These are phyloP conservation scores for Populus tremula DNA, from an alignment of 345 rosid species.

Conservation along the genomic window DNA sequence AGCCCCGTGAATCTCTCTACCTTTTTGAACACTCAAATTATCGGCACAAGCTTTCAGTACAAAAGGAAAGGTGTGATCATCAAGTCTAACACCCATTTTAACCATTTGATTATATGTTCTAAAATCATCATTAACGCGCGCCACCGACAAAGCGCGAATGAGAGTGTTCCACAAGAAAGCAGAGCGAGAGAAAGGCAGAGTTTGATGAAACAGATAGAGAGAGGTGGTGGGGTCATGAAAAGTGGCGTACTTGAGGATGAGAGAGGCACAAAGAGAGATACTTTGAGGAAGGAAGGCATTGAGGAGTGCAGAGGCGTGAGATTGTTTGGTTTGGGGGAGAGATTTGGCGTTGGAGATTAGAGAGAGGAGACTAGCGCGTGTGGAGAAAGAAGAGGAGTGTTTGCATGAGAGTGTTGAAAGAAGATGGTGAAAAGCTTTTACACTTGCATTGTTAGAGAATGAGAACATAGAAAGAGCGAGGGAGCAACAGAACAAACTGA, in stretches of 20 bases:
- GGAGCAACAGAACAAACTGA: too few species aligned
- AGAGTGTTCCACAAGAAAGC: conserved; percentile 54
- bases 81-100: conserved; percentile 38
- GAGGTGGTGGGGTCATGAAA: conserved; percentile 19
- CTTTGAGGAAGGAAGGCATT: conserved; percentile 37
- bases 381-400: not conserved
- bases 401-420: too few species aligned
- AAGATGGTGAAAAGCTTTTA: too few species aligned
- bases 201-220: conserved; percentile 31
- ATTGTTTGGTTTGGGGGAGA: conserved; percentile 35
- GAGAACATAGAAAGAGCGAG: too few species aligned
- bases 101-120: conserved; percentile 40
- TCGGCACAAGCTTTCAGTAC: conserved; percentile 45
- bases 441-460: too few species aligned
- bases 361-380: conserved; percentile 23
- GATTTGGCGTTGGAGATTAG: conserved; percentile 29
- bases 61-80: conserved; percentile 50
- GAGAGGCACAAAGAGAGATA: conserved; percentile 44
- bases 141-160: conserved; percentile 37
- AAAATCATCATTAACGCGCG: conserved; percentile 28
- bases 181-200: conserved; percentile 31
- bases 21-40: conserved; percentile 37
- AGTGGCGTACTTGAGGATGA: conserved; percentile 47
- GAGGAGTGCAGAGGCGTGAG: conserved; percentile 40
- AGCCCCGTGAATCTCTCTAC: conserved; percentile 57